Evolutionary conservation across 2,329 filamentous ascomycete species (phyloP).

Genomic region (Botrytis galanthina): DNA sequence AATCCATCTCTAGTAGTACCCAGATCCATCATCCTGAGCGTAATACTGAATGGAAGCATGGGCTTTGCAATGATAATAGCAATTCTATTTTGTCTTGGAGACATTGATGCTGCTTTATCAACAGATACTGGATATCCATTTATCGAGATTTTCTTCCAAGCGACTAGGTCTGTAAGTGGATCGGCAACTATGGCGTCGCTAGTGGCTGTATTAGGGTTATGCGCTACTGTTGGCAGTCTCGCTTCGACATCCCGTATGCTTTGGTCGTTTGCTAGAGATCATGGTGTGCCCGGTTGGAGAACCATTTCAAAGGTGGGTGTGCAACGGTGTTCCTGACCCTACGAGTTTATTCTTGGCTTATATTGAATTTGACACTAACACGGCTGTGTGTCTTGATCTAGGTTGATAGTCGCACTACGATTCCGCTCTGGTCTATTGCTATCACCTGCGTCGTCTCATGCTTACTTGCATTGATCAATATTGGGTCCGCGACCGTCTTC

Average conservation of each 20-base stretch:
- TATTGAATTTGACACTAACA: neutral
- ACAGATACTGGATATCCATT: conserved; percentile 45
- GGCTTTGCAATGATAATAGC: conserved; percentile 43
- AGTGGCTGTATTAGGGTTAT: conserved; percentile 42
- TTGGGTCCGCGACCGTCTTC: conserved; percentile 49
- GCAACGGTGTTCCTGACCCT: neutral
- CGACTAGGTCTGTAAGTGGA: conserved; percentile 45
- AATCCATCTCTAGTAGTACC: conserved; percentile 18
- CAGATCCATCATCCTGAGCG: conserved; percentile 44
- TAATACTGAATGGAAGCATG: conserved; percentile 47
- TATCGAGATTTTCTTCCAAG: conserved; percentile 52
- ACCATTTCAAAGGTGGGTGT: conserved; percentile 40
- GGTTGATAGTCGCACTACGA: conserved; percentile 5
- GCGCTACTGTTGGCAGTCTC: conserved; percentile 40
- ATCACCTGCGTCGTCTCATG: conserved; percentile 4
- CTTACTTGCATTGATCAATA: conserved; percentile 43
- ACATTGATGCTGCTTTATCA: conserved; percentile 40
- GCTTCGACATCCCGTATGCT: conserved; percentile 41
- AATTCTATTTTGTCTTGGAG: conserved; percentile 40
- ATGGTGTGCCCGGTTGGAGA: conserved; percentile 42
- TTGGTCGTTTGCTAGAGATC: conserved; percentile 47
- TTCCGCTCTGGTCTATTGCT: conserved; percentile 16
- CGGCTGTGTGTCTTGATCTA: neutral
- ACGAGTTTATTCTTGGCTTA: rapidly evolving
- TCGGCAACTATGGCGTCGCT: conserved; percentile 49